Evolutionary conservation across 495 filamentous ascomycete genomes (phyloP), one percentile per base, ranked within the genome.

Genomic region (Zalerion maritima): DNA sequence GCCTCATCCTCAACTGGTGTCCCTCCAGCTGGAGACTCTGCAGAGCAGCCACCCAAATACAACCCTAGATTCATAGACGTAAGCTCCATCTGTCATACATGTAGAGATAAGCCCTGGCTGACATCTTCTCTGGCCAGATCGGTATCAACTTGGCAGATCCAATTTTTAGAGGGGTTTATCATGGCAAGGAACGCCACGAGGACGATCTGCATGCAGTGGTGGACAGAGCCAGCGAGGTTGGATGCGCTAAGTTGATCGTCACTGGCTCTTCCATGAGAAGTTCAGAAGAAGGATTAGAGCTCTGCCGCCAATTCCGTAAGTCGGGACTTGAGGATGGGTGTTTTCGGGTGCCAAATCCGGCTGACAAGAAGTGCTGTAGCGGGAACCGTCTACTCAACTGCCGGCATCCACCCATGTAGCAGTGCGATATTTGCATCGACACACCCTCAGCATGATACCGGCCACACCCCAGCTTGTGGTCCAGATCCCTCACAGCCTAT

Each of bases 131-230:
- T n/a, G n/a, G n/a, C n/a, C 40, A 68, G 67, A 71, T 96, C 31
- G 89, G 89, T 20, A 94, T 97, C 60, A 97, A 97, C 55, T 64
- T 97, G 21, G 75, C 81, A 29, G 89, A 96, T 37, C 72, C 78
- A 14, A 76, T 92, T 38, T 97, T 85, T 54, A 60, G 61, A 14
- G 89, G 89, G 24, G 54, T 70, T 14, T 87, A 97, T 46, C 78
- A 89, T 45, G 81, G 81, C 35, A 89, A 75, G 31, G 58, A 78
- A 44, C 67, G 64, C 7, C 89, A 97, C 45, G 75, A 76, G 11
- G 64, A 77, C 40, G 89, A 97, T 48, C 60, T 93, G 4, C 50
- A 64, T 4, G 73, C 71, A 28, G 81, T 96, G 7, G 49, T 97
- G 3, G 60, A 75, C 34, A 68, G 89, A 26, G 85, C 83, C 3